Evolutionary conservation across 805 yeast genomes (phyloP).

Genomic region (Suhomyces sp.): DNA sequence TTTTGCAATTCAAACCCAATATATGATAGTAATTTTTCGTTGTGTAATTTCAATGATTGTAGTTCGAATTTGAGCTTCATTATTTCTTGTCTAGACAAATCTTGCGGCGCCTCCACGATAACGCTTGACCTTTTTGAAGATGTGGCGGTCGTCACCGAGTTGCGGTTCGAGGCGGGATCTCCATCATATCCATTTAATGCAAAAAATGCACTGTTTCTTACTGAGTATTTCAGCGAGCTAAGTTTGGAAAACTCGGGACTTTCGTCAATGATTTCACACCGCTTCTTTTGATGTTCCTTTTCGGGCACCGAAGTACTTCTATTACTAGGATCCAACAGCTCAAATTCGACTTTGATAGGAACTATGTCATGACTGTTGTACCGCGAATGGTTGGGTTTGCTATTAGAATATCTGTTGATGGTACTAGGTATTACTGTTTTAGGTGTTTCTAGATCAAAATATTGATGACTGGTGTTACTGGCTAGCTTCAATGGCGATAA

Average conservation of each 20-base stretch:
- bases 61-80: slow-evolving; percentile 52
- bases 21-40: slow-evolving; percentile 54
- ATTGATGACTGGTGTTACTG: slow-evolving; percentile 14
- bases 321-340: slow-evolving; percentile 16
- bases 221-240: slow-evolving; percentile 8
- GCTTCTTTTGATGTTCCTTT: slow-evolving; percentile 10
- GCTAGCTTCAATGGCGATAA: slow-evolving; percentile 43
- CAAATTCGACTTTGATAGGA: slow-evolving; percentile 45
- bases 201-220: slow-evolving; percentile 26
- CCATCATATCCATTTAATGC: slow-evolving; percentile 26
- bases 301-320: slow-evolving; percentile 32
- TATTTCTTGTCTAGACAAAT: slow-evolving; percentile 44
- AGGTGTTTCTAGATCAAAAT: slow-evolving; percentile 10
- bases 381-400: slow-evolving; percentile 35
- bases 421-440: background rate
- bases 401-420: slow-evolving; percentile 25
- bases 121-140: slow-evolving; percentile 35
- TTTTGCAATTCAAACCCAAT: slow-evolving; percentile 57
- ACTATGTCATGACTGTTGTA: slow-evolving; percentile 43
- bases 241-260: slow-evolving; percentile 10
- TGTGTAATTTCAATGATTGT: slow-evolving; percentile 51
- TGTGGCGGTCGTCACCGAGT: slow-evolving; percentile 15
- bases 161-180: slow-evolving; percentile 7
- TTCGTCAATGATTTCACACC: slow-evolving; percentile 15
- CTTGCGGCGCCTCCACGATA: slow-evolving; percentile 22